phyloP scores from a whole-genome alignment of 345 rosid genomes.

The Ceriops zippeliana region DNA sequence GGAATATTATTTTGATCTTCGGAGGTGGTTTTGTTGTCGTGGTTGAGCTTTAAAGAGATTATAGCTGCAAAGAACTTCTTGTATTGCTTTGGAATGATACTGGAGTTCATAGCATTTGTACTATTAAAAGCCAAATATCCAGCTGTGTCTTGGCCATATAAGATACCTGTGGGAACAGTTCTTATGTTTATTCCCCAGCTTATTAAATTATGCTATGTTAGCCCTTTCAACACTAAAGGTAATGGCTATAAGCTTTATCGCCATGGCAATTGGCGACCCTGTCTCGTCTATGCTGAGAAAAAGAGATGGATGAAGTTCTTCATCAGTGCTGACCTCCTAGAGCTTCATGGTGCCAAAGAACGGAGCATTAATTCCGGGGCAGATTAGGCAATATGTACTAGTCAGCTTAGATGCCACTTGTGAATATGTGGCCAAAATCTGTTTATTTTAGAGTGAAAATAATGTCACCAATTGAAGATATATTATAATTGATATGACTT shows the following conservation, averaged over 20 bases:
- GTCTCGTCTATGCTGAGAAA: conserved; percentile 35
- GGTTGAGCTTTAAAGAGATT: conserved; percentile 71
- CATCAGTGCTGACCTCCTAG: conserved; percentile 33
- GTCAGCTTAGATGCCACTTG: neutral
- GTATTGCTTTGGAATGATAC: conserved; percentile 70
- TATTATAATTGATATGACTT: too few relatives aligned
- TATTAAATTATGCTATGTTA: too few relatives aligned
- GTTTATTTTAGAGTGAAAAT: too few relatives aligned
- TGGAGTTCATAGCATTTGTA: conserved; percentile 64
- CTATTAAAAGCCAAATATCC: conserved; percentile 50
- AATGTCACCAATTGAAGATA: too few relatives aligned
- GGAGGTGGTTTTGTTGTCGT: conserved; percentile 57
- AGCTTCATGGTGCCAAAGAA: conserved; percentile 7
- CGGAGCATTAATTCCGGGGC: neutral
- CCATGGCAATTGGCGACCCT: conserved; percentile 56
- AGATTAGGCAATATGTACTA: neutral
- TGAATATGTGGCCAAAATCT: neutral
- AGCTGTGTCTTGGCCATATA: too few relatives aligned
- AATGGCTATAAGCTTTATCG: conserved; percentile 45
- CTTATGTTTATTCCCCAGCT: too few relatives aligned
- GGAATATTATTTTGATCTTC: conserved; percentile 71
- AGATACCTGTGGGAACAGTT: too few relatives aligned
- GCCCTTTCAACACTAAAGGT: conserved; percentile 59
- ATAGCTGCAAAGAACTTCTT: conserved; percentile 69
- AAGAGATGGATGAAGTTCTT: conserved; percentile 62